Evolutionary conservation across 352 stramenopile genomes (phyloP).

Genomic region (Pythium volutum): DNA sequence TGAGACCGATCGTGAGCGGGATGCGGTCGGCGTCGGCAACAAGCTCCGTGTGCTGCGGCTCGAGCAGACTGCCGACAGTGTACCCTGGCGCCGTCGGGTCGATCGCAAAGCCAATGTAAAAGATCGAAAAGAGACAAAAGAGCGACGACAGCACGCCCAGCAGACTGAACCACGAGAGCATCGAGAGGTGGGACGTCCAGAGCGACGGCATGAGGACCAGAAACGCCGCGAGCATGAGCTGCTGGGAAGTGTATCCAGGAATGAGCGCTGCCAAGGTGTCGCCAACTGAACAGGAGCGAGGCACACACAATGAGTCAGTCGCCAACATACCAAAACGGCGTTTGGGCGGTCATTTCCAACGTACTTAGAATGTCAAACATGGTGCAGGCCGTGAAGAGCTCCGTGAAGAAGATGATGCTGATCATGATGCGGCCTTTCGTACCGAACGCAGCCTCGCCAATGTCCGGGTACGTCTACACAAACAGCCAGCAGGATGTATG

Average conservation of each 20-base stretch:
- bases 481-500: too few species aligned
- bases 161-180: conserved; percentile 84
- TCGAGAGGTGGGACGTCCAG: conserved; percentile 78
- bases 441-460: conserved; percentile 78
- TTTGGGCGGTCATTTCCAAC: too few species aligned
- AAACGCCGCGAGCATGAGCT: conserved; percentile 69
- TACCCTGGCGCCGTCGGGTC: conserved; percentile 38
- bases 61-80: conserved; percentile 50
- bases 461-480: conserved; percentile 68
- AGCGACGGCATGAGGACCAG: conserved; percentile 73
- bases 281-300: conserved; percentile 34
- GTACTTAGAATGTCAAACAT: conserved; percentile 83
- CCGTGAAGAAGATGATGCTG: conserved; percentile 76
- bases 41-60: conserved; percentile 58
- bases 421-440: conserved; percentile 66
- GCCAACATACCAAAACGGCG: too few species aligned
- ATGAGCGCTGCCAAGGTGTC: conserved; percentile 75
- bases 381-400: conserved; percentile 76
- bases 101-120: conserved; percentile 72
- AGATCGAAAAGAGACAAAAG: conserved; percentile 71
- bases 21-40: conserved; percentile 66
- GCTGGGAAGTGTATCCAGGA: conserved; percentile 48
- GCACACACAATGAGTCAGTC: not conserved
- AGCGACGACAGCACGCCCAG: conserved; percentile 82
- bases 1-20: conserved; percentile 76